Conservation (phyloP, 106 monocot genomes). For the Platanthera guangdongensis region DNA sequence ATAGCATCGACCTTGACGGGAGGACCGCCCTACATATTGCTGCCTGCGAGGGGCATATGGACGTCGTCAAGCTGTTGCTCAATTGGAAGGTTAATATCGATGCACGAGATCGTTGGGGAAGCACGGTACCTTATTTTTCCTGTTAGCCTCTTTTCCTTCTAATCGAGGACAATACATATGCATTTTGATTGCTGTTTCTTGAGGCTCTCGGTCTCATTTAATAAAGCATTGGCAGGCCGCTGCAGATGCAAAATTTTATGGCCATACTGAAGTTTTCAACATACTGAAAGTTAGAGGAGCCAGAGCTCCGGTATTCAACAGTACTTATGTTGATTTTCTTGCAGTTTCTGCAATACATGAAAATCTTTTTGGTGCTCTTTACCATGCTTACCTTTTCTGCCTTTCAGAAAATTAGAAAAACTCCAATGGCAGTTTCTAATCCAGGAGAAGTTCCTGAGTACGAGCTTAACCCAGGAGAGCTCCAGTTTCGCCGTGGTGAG, state of each 20-base stretch:
- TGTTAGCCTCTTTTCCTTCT: no score
- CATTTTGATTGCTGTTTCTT: no score
- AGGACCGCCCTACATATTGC: slow-evolving; percentile 91
- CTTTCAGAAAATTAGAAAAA: slow-evolving; percentile 59
- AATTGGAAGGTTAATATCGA: slow-evolving; percentile 66
- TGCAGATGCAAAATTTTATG: slow-evolving; percentile 26
- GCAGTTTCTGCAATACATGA: slow-evolving; percentile 3
- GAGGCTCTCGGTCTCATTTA: no score
- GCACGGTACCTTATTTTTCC: slow-evolving; percentile 51
- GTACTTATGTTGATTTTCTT: not conserved
- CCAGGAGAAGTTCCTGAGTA: slow-evolving; percentile 90
- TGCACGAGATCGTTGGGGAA: slow-evolving; percentile 89
- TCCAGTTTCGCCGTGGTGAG: slow-evolving; percentile 62
- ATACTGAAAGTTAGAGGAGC: slow-evolving; percentile 26
- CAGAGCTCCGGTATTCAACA: slow-evolving; percentile 8
- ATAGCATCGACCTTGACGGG: slow-evolving; percentile 91
- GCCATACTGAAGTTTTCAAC: slow-evolving; percentile 18
- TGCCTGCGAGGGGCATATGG: slow-evolving; percentile 81
- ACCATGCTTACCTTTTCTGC: not conserved
- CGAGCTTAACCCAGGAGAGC: slow-evolving; percentile 76
- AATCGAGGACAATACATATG: no score
- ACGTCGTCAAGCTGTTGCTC: slow-evolving; percentile 63
- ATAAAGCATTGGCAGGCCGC: slow-evolving; percentile 11
- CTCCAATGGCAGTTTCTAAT: slow-evolving; percentile 92
- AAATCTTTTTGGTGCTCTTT: not conserved